Percentiles rank a stretch among this genome's conserved stretches.
phyloP scores from a whole-genome alignment of 768 basidiomycete genomes.

The Mrakia frigida region DNA sequence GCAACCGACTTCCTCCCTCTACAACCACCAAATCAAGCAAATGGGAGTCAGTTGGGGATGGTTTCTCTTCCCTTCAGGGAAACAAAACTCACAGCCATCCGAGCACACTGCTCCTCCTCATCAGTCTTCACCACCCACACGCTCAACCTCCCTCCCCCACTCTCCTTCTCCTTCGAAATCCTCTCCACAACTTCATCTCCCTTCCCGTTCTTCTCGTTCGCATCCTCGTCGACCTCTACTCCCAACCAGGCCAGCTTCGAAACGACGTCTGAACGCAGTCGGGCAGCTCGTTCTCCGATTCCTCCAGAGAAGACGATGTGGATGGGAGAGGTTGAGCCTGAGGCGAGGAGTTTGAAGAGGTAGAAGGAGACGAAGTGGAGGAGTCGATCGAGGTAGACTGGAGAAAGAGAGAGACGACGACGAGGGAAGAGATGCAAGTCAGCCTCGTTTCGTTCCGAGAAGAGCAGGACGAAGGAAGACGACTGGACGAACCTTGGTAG shows the following conservation, averaged over 20 bases:
- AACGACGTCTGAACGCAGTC: constrained; percentile 59
- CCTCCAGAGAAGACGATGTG: constrained; percentile 75
- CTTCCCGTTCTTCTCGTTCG: constrained; percentile 50
- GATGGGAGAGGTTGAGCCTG: constrained; percentile 48
- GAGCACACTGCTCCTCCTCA: constrained; percentile 42
- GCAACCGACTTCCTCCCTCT: background rate
- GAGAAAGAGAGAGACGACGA: background rate
- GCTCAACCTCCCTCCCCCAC: constrained; percentile 37
- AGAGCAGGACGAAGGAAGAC: background rate
- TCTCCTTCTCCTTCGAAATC: constrained; percentile 38
- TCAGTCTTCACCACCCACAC: constrained; percentile 47
- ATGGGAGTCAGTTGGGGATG: background rate
- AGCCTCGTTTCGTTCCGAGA: too few relatives aligned
- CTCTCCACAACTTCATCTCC: constrained; percentile 36
- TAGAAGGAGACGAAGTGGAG: constrained; percentile 67
- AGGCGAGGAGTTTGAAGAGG: constrained; percentile 57
- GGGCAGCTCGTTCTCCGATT: constrained; percentile 69
- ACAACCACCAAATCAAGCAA: background rate
- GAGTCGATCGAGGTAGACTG: constrained; percentile 67
- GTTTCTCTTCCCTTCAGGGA: background rate
- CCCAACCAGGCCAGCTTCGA: constrained; percentile 59
- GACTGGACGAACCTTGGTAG: constrained; percentile 50
- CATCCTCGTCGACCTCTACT: constrained; percentile 52
- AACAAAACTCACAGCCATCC: constrained; percentile 30
- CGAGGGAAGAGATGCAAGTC: background rate